Percentiles rank a stretch among this genome's conserved stretches.
Evolutionary conservation across 2,329 filamentous ascomycete genomes (phyloP).

Genomic region (Byssochlamys sp.): DNA sequence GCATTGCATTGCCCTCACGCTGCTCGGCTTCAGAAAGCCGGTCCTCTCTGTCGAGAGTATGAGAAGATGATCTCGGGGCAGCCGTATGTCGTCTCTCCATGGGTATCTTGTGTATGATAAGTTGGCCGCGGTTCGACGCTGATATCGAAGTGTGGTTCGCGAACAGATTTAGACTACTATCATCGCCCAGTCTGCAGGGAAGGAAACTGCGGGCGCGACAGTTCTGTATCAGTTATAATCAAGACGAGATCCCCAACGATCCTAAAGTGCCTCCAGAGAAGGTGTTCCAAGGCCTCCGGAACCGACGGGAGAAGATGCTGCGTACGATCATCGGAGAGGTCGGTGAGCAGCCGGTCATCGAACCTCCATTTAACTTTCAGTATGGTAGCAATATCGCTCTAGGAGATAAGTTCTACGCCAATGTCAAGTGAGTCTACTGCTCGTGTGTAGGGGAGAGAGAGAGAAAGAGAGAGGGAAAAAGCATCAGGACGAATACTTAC

Average conservation of each 20-base stretch:
- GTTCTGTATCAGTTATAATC: slow-evolving; percentile 9
- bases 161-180: slow-evolving; percentile 5
- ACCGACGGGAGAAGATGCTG: slow-evolving; percentile 6
- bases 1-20: neutral
- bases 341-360: slow-evolving; percentile 34
- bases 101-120: neutral
- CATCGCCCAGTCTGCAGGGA: slow-evolving; percentile 4
- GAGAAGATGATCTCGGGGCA: slow-evolving; percentile 6
- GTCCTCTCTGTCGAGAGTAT: slow-evolving; percentile 3
- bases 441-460: neutral
- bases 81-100: slow-evolving; percentile 4
- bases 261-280: slow-evolving; percentile 5
- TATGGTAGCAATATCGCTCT: slow-evolving; percentile 57
- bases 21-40: slow-evolving; percentile 1
- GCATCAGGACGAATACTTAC: neutral
- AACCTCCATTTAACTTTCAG: slow-evolving; percentile 53
- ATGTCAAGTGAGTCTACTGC: slow-evolving; percentile 8
- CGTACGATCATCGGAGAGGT: slow-evolving; percentile 8
- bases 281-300: slow-evolving; percentile 5
- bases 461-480: neutral
- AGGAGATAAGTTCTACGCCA: slow-evolving; percentile 50
- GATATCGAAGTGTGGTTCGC: neutral
- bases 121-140: neutral
- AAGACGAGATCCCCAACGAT: slow-evolving; percentile 7
- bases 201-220: slow-evolving; percentile 7